Percentiles rank a stretch among this genome's conserved stretches.
Conservation (phyloP, 2,329 filamentous ascomycete species). For the Talaromyces sp. region DNA sequence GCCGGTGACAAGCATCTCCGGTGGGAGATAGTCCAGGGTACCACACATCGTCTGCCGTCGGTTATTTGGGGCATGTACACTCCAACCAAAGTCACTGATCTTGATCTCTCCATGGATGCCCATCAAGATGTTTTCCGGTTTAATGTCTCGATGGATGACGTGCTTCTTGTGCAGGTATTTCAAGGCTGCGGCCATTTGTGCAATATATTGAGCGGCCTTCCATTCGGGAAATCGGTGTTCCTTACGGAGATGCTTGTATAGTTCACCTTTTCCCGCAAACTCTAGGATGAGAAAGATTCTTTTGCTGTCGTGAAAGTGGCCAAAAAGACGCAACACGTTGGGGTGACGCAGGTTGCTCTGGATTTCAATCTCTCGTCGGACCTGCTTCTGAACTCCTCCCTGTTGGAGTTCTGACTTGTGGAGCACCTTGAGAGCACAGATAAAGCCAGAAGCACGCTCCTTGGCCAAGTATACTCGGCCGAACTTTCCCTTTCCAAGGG, state of each 20-base stretch:
- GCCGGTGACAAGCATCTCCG: constrained; percentile 90
- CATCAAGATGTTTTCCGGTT: constrained; percentile 94
- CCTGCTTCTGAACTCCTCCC: constrained; percentile 79
- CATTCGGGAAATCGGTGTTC: constrained; percentile 77
- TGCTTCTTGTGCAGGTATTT: constrained; percentile 94
- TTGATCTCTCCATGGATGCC: constrained; percentile 98
- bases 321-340: constrained; percentile 77
- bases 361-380: constrained; percentile 83
- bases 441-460: constrained; percentile 71
- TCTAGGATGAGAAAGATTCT: constrained; percentile 83
- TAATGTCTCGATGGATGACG: constrained; percentile 96
- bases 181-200: constrained; percentile 84
- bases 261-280: constrained; percentile 77
- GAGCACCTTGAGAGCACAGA: constrained; percentile 80
- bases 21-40: constrained; percentile 93
- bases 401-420: constrained; percentile 79
- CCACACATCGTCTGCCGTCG: constrained; percentile 92
- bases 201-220: constrained; percentile 81
- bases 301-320: constrained; percentile 85
- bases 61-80: constrained; percentile 93
- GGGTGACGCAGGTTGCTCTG: constrained; percentile 82
- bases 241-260: constrained; percentile 79
- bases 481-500: constrained; percentile 82
- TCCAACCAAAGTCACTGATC: constrained; percentile 98
- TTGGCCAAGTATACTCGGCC: constrained; percentile 80